A percentile compares a stretch with the other conserved stretches of the same genome.
Conservation (phyloP, 2,329 filamentous ascomycete species). For the Mariannaea elegans region DNA sequence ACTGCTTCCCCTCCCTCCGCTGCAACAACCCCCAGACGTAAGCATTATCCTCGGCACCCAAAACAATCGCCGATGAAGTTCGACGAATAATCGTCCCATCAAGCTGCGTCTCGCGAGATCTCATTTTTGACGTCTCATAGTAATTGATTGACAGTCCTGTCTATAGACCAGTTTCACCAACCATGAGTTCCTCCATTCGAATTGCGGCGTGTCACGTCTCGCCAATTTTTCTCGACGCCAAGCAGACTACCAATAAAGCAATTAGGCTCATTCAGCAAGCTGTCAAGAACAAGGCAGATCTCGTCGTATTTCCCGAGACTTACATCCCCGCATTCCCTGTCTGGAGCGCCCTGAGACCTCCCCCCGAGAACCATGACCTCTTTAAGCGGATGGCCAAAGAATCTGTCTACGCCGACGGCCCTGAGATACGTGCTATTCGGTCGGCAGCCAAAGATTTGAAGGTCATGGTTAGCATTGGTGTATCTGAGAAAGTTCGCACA, state of each 20-base stretch:
- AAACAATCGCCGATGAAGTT: too few species aligned
- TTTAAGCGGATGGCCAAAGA: constrained; percentile 57
- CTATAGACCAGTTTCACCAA: too few species aligned
- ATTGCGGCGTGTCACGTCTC: constrained; percentile 49
- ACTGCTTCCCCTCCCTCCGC: too few species aligned
- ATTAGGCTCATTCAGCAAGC: constrained; percentile 56
- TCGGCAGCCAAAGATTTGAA: constrained; percentile 47
- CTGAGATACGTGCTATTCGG: constrained; percentile 54
- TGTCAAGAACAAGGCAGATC: constrained; percentile 52
- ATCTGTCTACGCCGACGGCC: constrained; percentile 55
- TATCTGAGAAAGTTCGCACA: constrained; percentile 56
- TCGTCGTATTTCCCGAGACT: constrained; percentile 63
- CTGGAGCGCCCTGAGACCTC: constrained; percentile 58
- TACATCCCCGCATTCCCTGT: constrained; percentile 63
- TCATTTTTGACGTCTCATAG: too few species aligned
- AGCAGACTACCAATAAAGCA: constrained; percentile 56
- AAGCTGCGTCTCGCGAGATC: too few species aligned
- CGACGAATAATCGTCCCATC: too few species aligned
- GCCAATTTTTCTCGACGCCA: constrained; percentile 58
- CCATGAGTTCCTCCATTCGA: constrained; percentile 19
- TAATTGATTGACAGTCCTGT: too few species aligned
- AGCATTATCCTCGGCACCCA: too few species aligned
- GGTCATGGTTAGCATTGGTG: constrained; percentile 57
- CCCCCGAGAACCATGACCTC: constrained; percentile 59
- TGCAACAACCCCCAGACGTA: too few species aligned